A percentile compares a stretch with the other conserved stretches of the same genome.
Conservation (phyloP, 1,284 basidiomycete species). For the Boletellus sp. region DNA sequence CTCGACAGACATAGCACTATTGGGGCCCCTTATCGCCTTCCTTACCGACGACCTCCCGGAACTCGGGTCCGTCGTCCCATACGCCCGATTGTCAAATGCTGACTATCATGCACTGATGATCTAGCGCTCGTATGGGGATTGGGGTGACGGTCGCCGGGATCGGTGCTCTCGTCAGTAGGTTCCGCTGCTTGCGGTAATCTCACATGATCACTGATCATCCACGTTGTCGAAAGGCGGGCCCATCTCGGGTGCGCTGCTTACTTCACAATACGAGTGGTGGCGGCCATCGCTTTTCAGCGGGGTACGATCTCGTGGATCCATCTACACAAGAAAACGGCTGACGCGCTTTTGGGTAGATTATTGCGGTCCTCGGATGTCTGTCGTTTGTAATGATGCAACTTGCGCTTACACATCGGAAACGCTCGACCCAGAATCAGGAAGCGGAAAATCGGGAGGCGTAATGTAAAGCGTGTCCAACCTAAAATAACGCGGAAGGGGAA, state of each 20-base stretch:
- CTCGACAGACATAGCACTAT: conserved; percentile 30
- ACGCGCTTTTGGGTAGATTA: conserved; percentile 11
- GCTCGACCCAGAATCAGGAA: neutral
- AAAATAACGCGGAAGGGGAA: no score
- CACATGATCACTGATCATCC: neutral
- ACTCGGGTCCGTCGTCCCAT: conserved; percentile 20
- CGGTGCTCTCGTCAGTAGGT: conserved; percentile 9
- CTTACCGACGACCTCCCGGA: conserved; percentile 33
- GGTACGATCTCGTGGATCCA: conserved; percentile 12
- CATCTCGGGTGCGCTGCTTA: conserved; percentile 26
- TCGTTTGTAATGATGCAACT: conserved; percentile 17
- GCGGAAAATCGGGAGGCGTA: no score
- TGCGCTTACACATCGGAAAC: conserved; percentile 5
- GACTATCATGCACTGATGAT: neutral
- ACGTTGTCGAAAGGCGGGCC: conserved; percentile 19
- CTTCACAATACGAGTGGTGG: conserved; percentile 30
- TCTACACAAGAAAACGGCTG: neutral
- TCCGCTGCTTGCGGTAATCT: neutral
- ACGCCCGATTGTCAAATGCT: neutral
- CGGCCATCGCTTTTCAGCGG: conserved; percentile 24
- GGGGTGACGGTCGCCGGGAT: conserved; percentile 8
- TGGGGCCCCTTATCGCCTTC: conserved; percentile 30
- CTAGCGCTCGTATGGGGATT: conserved; percentile 28
- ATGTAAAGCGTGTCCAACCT: no score
- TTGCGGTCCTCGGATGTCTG: conserved; percentile 9